Evolutionary conservation across 148 eudicot genomes (phyloP), one percentile per base, ranked within the genome.

Genomic region (Beta vulgaris): DNA sequence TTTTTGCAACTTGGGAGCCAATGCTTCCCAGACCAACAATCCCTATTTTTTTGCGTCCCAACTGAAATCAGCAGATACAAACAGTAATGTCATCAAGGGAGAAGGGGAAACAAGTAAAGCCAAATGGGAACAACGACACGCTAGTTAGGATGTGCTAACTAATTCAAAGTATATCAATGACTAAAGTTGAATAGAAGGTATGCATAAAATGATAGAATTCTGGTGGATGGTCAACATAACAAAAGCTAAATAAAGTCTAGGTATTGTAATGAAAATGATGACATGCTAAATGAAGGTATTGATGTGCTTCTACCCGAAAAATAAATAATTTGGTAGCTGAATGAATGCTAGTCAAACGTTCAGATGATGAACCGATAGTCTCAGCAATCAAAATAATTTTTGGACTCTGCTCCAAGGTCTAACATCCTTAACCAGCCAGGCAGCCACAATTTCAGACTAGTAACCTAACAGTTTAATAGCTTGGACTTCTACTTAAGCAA

Each of bases 1-100:
- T 87, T 71, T 73, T 87, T 32, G 97, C 98, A 31, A 91, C 82
- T 75, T 79, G 78, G 15, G 82, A 78, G 58, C 98, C 98, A 55
- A 93, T 89, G 86, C 66, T 85, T 58, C 98, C 98, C 64, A 93
- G 70, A 76, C 98, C 98, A 36, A 93, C 85, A 35, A 93, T 91
- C 74, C 96, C 98, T 63, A 93, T 82, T 69, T 72, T 77, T 62
- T 79, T 87, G 82, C 89, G 83, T 78, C 83, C 78, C 85, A 93
- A 75, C 96, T 89, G 80, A 62, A 76, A 68, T 57, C 62, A 32
- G 58, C 46, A 80, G 73, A 55, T 10, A 32, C 21, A 49, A 70
- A 16, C 63, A 25, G 34, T 53, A 67, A 13, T 43, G 6, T 25
- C 32, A 43, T 67, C 32, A 67, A 13, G 43, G 13, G 43, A n/a